Base-by-base conservation (phyloP, 2,329 filamentous ascomycete genomes). In the Sphaerulina musiva region DNA sequence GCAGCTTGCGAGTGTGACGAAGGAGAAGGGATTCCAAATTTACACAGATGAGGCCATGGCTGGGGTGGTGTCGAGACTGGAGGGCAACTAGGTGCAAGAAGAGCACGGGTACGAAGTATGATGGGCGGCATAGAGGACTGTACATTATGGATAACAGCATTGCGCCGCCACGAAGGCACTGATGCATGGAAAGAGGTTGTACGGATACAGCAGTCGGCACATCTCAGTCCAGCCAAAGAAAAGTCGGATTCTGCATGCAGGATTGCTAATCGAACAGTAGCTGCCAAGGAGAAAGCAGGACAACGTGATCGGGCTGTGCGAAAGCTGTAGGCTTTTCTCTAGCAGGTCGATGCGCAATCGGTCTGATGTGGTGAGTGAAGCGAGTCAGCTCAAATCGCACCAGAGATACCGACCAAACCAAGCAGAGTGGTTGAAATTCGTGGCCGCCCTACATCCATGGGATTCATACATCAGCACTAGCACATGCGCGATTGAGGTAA, bases 41-140 rank as follows among this genome's bases (percentile, higher is more conserved):
- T 98, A 98, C 79, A 87, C 85, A 55, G 93, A 98, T 67, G 89
- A 92, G 69, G 92, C 97, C 78, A 98, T 98, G 93, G 88, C 88
- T 56, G 80, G 83, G 44, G 90, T 95, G 57, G 93, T 98, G 57
- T 86, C 87, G 71, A 84, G 91, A 71, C 81, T 95, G 58, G 75
- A 76, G 42, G 74, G 73, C 48, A 78, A 78, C 64, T 78, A 60
- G 46, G 54, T 45, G 58, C 14, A 48, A 51, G 40, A 31, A 42
- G 31, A 54, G 32, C 34, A 44, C 29, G 42, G 41, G 12, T 8
- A 58, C 29, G 53, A 47, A 46, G 53, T 46, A 53, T 51, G 52
- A 55, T 29, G 43, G 51, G 54, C 29, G 8, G 31, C 46, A 43
- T 42, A 46, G 23, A 38, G 43, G 50, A 46, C 17, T 59, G 59